Conservation (phyloP, 352 stramenopile genomes). For the Pelagophyceae sp. region DNA sequence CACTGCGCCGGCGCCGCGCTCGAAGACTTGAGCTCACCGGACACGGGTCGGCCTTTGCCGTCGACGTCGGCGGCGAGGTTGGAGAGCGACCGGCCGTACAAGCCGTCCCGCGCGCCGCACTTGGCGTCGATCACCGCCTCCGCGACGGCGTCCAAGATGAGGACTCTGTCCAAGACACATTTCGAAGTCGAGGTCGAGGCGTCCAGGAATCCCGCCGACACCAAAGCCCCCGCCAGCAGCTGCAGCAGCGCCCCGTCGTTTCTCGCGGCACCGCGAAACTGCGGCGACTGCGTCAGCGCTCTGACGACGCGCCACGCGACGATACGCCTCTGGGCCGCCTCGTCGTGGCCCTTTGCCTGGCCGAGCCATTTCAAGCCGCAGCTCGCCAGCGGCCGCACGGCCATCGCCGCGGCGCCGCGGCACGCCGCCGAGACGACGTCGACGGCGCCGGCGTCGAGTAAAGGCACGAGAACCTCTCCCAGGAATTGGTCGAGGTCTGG, state of each 20-base stretch:
- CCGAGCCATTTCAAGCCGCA: neutral
- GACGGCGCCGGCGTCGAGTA: neutral
- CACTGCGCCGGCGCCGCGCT: neutral
- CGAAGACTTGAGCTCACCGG: neutral
- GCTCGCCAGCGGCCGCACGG: neutral
- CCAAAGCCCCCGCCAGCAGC: neutral
- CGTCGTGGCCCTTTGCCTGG: neutral
- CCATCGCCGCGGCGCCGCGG: neutral
- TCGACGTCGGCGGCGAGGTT: neutral
- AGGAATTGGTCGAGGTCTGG: neutral
- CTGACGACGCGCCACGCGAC: neutral
- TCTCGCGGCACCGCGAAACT: neutral
- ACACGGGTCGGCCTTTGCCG: neutral
- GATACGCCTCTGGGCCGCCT: neutral
- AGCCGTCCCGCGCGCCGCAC: neutral
- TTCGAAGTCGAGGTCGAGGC: neutral
- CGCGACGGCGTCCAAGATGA: neutral
- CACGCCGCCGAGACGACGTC: neutral
- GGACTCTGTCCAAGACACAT: neutral
- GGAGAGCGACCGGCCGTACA: neutral
- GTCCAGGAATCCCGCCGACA: neutral
- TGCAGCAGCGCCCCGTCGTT: neutral
- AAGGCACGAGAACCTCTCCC: neutral
- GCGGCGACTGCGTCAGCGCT: neutral
- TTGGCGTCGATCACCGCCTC: neutral